phyloP scores from a whole-genome alignment of 768 basidiomycete genomes.

The Calocera viscosa region DNA sequence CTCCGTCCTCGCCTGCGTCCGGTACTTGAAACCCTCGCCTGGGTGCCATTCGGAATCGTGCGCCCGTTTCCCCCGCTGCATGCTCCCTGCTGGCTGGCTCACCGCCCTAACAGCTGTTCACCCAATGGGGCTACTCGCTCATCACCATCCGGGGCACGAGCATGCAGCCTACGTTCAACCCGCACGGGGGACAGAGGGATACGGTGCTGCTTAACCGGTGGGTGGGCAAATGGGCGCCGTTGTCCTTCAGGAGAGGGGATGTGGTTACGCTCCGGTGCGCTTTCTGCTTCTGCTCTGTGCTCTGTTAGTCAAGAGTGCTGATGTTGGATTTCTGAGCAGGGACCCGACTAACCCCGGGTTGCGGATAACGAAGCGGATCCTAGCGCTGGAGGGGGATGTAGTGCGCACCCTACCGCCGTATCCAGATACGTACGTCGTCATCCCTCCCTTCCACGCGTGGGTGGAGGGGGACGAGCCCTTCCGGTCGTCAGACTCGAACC shows the following conservation, averaged over 20 bases:
- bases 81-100: background rate
- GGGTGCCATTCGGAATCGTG: constrained; percentile 1
- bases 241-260: constrained; percentile 23
- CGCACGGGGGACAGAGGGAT: constrained; percentile 24
- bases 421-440: constrained; percentile 20
- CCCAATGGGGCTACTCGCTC: background rate
- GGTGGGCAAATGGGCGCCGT: constrained; percentile 19
- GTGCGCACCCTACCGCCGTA: constrained; percentile 16
- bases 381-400: constrained; percentile 28
- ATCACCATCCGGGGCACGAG: background rate
- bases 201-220: constrained; percentile 27
- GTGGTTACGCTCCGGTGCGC: constrained; percentile 26
- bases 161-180: constrained; percentile 29
- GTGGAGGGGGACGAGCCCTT: constrained; percentile 29
- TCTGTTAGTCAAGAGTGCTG: no score
- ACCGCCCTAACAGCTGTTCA: background rate
- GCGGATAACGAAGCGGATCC: constrained; percentile 28
- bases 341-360: constrained; percentile 27
- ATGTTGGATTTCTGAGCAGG: constrained; percentile 19
- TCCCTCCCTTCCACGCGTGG: constrained; percentile 30
- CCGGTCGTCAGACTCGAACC: constrained; percentile 27
- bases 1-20: background rate
- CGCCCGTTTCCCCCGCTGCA: no score
- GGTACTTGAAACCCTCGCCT: background rate
- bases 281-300: background rate